These are phyloP conservation scores for Takakia lepidozioides DNA, from an alignment of 225 moss, liverwort and hornwort species.

Conservation along the genomic window DNA sequence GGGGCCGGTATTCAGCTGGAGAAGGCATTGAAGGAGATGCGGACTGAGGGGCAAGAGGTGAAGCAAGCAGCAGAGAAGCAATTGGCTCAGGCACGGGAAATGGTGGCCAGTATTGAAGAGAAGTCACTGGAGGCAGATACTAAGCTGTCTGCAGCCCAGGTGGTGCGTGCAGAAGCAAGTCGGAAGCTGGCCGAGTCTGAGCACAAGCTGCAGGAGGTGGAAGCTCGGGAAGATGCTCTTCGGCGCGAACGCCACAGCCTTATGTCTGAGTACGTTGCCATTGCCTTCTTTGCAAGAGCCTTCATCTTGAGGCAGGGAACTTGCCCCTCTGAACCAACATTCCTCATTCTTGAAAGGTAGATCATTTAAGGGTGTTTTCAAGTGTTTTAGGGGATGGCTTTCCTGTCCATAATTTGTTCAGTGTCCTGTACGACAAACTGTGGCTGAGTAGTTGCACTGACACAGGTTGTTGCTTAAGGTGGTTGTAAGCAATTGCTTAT, in stretches of 20 bases:
- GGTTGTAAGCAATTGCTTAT: too few relatives aligned
- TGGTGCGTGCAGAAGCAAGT: constrained; percentile 74
- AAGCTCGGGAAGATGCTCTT: constrained; percentile 85
- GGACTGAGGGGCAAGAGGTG: constrained; percentile 63
- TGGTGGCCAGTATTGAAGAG: constrained; percentile 71
- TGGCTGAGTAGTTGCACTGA: neutral
- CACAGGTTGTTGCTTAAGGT: too few relatives aligned
- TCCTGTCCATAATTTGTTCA: neutral
- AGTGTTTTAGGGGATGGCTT: neutral
- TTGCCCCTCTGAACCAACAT: neutral
- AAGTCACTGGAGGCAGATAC: constrained; percentile 71
- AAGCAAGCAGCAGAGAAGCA: constrained; percentile 84
- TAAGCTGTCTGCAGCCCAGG: constrained; percentile 79
- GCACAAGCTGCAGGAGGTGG: constrained; percentile 74
- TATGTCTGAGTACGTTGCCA: constrained; percentile 54
- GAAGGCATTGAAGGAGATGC: constrained; percentile 78
- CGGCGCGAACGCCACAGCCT: constrained; percentile 86
- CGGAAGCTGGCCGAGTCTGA: constrained; percentile 78
- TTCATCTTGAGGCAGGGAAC: neutral
- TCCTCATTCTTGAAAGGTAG: too few relatives aligned
- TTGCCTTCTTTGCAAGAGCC: neutral
- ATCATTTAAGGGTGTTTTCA: too few relatives aligned
- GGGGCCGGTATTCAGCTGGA: constrained; percentile 44
- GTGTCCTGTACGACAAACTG: neutral
- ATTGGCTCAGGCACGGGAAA: constrained; percentile 63